A percentile compares a stretch with the other conserved stretches of the same genome.
Conservation (phyloP, 805 yeast species). For the Metschnikowia proteae region DNA sequence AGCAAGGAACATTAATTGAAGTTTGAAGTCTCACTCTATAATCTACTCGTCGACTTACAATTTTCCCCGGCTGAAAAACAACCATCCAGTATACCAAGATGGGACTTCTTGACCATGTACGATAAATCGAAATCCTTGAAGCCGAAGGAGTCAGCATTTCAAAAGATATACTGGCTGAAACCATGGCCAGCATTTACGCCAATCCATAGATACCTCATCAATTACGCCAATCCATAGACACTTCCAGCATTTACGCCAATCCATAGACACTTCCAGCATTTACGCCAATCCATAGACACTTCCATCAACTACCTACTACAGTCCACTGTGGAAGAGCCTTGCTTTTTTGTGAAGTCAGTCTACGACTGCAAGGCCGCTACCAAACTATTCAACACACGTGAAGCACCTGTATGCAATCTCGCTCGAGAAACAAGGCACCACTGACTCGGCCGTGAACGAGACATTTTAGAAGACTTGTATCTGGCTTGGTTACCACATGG, state of each 20-base stretch:
- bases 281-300: conserved; percentile 10
- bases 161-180: conserved; percentile 11
- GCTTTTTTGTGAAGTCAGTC: conserved; percentile 8
- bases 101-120: conserved; percentile 14
- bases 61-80: conserved; percentile 13
- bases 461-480: conserved; percentile 25
- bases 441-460: conserved; percentile 9
- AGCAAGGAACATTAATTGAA: no score
- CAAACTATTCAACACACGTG: conserved; percentile 17
- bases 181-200: conserved; percentile 14
- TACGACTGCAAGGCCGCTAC: conserved; percentile 9
- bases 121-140: conserved; percentile 7
- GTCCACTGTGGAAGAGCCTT: conserved; percentile 13
- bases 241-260: conserved; percentile 9
- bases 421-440: conserved; percentile 14
- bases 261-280: conserved; percentile 11
- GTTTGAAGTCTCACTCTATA: no score
- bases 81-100: conserved; percentile 12
- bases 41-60: no score
- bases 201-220: conserved; percentile 8
- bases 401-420: conserved; percentile 22
- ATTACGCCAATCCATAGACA: conserved; percentile 12
- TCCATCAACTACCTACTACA: conserved; percentile 12
- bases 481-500: conserved; percentile 36
- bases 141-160: conserved; percentile 7